Percentiles rank a stretch among this genome's conserved stretches.
phyloP scores from a whole-genome alignment of 148 eudicot genomes.

The Heliosperma pusillum region DNA sequence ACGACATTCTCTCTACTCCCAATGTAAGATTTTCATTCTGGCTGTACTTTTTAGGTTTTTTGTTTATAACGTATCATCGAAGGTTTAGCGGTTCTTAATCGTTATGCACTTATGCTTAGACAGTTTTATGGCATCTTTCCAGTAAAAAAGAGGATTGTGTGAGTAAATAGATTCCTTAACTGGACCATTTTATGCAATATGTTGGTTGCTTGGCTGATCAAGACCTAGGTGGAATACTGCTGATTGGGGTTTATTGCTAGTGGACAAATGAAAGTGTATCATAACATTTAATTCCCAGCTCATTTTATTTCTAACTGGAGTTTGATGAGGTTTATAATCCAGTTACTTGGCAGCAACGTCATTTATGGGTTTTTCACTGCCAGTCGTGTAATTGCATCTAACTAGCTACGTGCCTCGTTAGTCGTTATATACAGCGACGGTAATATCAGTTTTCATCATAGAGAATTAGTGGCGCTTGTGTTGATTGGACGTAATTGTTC shows the following conservation, averaged over 20 bases:
- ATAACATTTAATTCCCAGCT: background rate
- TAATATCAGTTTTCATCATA: too few relatives aligned
- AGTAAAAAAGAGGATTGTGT: background rate
- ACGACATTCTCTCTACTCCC: constrained; percentile 85
- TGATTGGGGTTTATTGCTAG: background rate
- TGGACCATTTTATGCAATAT: background rate
- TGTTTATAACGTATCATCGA: background rate
- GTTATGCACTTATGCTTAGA: too few relatives aligned
- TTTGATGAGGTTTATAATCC: background rate
- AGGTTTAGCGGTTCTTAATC: background rate
- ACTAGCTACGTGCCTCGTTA: background rate
- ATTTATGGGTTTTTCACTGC: background rate
- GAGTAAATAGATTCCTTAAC: background rate
- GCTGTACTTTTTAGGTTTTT: constrained; percentile 1
- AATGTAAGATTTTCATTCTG: constrained; percentile 47
- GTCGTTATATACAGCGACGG: background rate
- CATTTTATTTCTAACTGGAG: background rate
- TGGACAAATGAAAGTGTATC: background rate
- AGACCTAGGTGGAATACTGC: too few relatives aligned
- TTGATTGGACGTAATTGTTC: background rate
- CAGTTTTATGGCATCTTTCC: background rate
- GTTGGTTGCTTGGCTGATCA: background rate
- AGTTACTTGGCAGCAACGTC: constrained; percentile 8
- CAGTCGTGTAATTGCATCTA: background rate
- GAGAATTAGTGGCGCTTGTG: too few relatives aligned